phyloP scores from a whole-genome alignment of 495 filamentous ascomycete genomes.

The Talaromyces trachyspermus region DNA sequence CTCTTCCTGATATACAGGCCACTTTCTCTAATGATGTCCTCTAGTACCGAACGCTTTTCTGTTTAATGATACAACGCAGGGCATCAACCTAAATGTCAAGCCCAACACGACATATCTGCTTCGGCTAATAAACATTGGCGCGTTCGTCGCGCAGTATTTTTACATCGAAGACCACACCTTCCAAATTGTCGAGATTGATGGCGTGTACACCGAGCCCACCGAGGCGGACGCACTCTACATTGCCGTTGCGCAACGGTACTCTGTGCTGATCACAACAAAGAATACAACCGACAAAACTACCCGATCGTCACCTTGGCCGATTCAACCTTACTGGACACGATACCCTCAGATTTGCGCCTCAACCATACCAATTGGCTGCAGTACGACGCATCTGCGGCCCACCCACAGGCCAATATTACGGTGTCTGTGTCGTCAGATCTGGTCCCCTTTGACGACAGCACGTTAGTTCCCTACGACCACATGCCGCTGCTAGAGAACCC shows the following conservation, averaged over 20 bases:
- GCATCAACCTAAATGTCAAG: constrained; percentile 50
- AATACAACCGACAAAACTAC: constrained; percentile 59
- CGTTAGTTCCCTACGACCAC: constrained; percentile 40
- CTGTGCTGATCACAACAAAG: constrained; percentile 59
- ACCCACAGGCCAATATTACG: constrained; percentile 44
- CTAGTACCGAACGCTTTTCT: constrained; percentile 44
- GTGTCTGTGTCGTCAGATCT: constrained; percentile 37
- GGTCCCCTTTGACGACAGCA: constrained; percentile 42
- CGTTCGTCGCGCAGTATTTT: constrained; percentile 69
- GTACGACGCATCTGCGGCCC: constrained; percentile 51
- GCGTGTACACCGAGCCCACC: constrained; percentile 46
- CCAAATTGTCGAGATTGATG: constrained; percentile 49
- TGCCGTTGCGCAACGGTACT: constrained; percentile 62
- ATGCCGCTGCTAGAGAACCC: constrained; percentile 33
- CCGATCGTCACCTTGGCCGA: constrained; percentile 46
- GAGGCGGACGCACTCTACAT: constrained; percentile 58
- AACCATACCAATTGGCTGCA: constrained; percentile 76
- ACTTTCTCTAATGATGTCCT: too few relatives aligned
- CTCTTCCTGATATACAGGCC: not conserved
- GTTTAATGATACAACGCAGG: constrained; percentile 51
- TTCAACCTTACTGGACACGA: constrained; percentile 25
- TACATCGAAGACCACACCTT: constrained; percentile 69
- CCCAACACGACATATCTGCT: constrained; percentile 77
- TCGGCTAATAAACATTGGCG: constrained; percentile 67
- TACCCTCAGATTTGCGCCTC: constrained; percentile 36